A percentile compares a stretch with the other conserved stretches of the same genome.
phyloP scores from a whole-genome alignment of 1,284 basidiomycete species.

The Coniferiporia weirii region DNA sequence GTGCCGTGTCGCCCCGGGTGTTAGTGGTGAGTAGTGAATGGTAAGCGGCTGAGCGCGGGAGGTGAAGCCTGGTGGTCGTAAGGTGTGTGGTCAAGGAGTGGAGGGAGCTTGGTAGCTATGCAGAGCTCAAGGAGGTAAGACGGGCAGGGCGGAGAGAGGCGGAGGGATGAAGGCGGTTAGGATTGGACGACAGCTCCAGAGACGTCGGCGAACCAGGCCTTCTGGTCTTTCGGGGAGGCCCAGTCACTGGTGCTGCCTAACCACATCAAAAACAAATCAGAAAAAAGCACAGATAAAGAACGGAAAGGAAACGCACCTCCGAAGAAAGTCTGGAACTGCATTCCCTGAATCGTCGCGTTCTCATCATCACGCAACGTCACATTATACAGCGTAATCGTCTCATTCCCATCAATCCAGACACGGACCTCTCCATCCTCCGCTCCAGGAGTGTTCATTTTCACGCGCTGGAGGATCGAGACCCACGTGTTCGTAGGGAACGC shows the following conservation, averaged over 20 bases:
- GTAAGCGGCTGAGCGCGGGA: no score
- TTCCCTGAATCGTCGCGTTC: conserved; percentile 22
- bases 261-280: no score
- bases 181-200: conserved; percentile 12
- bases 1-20: no score
- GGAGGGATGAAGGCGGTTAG: background rate
- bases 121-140: no score
- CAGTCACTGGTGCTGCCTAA: conserved; percentile 28
- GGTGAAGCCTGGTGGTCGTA: no score
- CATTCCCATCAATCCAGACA: conserved; percentile 24
- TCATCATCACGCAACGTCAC: conserved; percentile 22
- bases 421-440: conserved; percentile 23
- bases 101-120: no score
- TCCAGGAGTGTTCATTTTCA: conserved; percentile 36
- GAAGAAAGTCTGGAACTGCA: conserved; percentile 38
- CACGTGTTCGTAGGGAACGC: conserved; percentile 27
- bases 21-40: no score
- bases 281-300: background rate
- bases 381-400: conserved; percentile 18
- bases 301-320: conserved; percentile 23
- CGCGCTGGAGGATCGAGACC: conserved; percentile 33
- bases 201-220: conserved; percentile 37
- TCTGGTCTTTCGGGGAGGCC: conserved; percentile 35
- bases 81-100: no score
- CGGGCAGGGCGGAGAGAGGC: background rate